Conservation (phyloP, 768 basidiomycete genomes). For the Trametes sanguinea region DNA sequence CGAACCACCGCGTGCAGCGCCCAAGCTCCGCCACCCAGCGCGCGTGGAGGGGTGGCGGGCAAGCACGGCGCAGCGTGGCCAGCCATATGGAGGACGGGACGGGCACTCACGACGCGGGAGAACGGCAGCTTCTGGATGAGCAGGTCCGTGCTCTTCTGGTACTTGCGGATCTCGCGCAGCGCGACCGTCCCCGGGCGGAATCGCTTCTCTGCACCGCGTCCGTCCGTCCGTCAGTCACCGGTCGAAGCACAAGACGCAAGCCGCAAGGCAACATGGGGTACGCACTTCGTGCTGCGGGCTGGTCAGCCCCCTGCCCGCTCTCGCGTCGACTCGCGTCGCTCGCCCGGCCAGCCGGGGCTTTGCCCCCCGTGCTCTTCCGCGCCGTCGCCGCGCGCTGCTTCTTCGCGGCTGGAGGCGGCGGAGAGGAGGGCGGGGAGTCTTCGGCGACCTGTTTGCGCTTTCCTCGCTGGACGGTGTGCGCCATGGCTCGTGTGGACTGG, state of each 20-base stretch:
- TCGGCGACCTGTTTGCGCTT: conserved; percentile 37
- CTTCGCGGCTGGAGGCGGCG: conserved; percentile 44
- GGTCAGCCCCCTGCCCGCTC: conserved; percentile 19
- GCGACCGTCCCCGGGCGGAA: conserved; percentile 91
- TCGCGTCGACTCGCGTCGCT: conserved; percentile 22
- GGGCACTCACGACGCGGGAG: conserved; percentile 75
- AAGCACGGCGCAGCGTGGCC: neutral
- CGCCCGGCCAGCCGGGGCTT: conserved; percentile 40
- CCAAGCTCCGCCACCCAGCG: neutral
- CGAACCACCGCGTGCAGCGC: neutral
- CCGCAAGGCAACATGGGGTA: neutral
- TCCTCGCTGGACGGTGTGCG: conserved; percentile 68
- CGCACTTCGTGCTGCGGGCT: conserved; percentile 15
- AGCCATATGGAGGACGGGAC: neutral
- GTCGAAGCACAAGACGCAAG: neutral
- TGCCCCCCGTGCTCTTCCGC: conserved; percentile 82
- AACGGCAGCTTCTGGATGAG: conserved; percentile 88
- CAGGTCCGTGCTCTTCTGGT: conserved; percentile 91
- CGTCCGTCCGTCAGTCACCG: neutral
- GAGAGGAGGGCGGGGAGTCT: conserved; percentile 47
- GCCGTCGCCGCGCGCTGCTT: conserved; percentile 62
- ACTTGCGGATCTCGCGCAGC: conserved; percentile 89
- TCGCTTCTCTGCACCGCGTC: conserved; percentile 44
- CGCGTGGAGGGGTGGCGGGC: neutral
- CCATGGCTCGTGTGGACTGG: conserved; percentile 45